phyloP scores from a whole-genome alignment of 2,329 filamentous ascomycete genomes.

The Sporothrix variecibatus region DNA sequence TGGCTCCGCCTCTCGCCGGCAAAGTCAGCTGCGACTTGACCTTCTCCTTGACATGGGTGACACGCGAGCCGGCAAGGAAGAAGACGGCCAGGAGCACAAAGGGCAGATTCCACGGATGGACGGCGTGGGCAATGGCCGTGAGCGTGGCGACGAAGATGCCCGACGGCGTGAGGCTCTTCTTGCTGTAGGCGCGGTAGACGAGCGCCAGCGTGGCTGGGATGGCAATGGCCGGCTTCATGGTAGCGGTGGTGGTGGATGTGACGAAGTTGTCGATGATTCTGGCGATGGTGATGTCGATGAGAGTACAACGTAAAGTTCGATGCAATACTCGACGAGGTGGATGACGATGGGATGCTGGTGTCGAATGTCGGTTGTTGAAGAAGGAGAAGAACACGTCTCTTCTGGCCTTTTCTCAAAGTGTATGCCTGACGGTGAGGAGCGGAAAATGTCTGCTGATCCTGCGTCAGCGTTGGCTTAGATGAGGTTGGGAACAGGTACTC shows the following conservation, averaged over 20 bases:
- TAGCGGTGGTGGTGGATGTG: neutral
- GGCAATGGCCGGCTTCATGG: constrained; percentile 61
- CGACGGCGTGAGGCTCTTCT: constrained; percentile 74
- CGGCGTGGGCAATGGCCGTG: constrained; percentile 77
- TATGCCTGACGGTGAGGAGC: neutral
- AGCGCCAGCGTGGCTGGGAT: constrained; percentile 61
- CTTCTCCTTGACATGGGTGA: constrained; percentile 77
- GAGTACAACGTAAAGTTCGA: too few relatives aligned
- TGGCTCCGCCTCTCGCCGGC: constrained; percentile 70
- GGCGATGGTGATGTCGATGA: neutral
- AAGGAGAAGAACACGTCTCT: neutral
- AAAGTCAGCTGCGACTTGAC: constrained; percentile 82
- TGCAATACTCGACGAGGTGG: neutral
- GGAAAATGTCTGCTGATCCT: neutral
- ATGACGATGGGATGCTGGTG: neutral
- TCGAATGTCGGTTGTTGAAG: neutral
- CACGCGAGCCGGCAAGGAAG: constrained; percentile 80
- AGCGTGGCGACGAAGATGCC: constrained; percentile 72
- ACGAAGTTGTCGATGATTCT: neutral
- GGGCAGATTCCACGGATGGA: constrained; percentile 95
- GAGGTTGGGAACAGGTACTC: neutral
- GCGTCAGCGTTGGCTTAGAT: constrained; percentile 1
- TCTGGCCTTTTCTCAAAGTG: neutral
- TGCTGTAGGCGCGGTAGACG: constrained; percentile 67
- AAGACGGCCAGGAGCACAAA: constrained; percentile 81